A percentile compares a stretch with the other conserved stretches of the same genome.
Conservation (phyloP, 164 flowering plant species). For the Piper betle region DNA sequence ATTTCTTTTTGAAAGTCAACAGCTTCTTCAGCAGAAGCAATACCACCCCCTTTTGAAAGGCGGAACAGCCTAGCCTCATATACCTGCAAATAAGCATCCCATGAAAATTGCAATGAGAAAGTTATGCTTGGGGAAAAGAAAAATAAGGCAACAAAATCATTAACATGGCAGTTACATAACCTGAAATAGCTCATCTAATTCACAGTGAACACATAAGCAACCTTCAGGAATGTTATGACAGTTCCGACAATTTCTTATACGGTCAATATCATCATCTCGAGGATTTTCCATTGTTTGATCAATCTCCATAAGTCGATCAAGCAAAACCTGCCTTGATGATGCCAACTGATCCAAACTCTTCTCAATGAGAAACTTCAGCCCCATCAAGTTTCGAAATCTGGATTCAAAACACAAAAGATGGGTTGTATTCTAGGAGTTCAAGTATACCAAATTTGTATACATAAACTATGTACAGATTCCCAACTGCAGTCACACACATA, state of each 20-base stretch:
- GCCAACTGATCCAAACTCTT: conserved; percentile 62
- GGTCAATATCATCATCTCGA: conserved; percentile 62
- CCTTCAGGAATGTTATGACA: conserved; percentile 59
- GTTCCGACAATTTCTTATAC: conserved; percentile 58
- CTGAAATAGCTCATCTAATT: conserved; percentile 74
- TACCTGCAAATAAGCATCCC: conserved; percentile 25
- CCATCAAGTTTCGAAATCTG: conserved; percentile 62
- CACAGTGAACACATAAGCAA: conserved; percentile 65
- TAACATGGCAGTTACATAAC: conserved; percentile 17
- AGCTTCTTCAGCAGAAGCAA: conserved; percentile 76
- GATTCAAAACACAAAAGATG: background rate
- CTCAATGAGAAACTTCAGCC: conserved; percentile 62
- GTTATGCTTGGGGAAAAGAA: background rate
- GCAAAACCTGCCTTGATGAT: conserved; percentile 44
- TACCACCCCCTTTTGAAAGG: conserved; percentile 33
- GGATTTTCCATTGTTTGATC: conserved; percentile 84
- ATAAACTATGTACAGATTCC: too few relatives aligned
- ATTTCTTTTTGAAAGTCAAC: conserved; percentile 55
- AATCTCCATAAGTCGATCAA: conserved; percentile 59
- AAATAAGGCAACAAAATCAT: background rate
- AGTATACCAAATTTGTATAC: background rate
- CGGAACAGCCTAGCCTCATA: conserved; percentile 84
- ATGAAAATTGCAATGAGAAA: background rate
- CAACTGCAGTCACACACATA: too few relatives aligned
- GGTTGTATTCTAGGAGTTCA: background rate